A percentile compares a stretch with the other conserved stretches of the same genome.
Evolutionary conservation across 202 grass and related monocot genomes (phyloP).

Genomic region (Carex sylvatica): DNA sequence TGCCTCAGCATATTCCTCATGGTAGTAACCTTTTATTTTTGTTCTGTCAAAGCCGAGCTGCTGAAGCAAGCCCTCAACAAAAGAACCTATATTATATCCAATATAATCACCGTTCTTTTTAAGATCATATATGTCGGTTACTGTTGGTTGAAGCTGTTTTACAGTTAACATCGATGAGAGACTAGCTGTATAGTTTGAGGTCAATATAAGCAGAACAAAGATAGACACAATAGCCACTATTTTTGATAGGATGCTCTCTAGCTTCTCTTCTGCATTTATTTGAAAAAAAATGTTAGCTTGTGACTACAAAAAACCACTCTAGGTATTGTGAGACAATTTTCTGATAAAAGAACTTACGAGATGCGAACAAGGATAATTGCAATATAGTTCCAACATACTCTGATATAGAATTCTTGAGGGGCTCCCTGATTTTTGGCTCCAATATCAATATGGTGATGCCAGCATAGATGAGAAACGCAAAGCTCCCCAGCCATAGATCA

Average conservation of each 20-base stretch:
- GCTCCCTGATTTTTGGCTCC: slow-evolving; percentile 30
- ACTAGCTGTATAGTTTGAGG: slow-evolving; percentile 46
- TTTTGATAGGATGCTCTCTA: slow-evolving; percentile 21
- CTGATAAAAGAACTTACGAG: slow-evolving; percentile 44
- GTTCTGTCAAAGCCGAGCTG: slow-evolving; percentile 20
- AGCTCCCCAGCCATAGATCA: slow-evolving; percentile 37
- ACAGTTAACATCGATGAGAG: slow-evolving; percentile 52
- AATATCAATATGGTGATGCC: slow-evolving; percentile 32
- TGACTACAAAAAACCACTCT: too few species aligned
- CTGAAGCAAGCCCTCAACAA: slow-evolving; percentile 1
- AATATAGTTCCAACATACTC: slow-evolving; percentile 31
- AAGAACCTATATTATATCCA: slow-evolving; percentile 34
- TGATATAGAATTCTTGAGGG: slow-evolving; percentile 31
- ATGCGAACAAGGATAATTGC: slow-evolving; percentile 45
- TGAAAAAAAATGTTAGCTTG: not conserved
- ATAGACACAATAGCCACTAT: slow-evolving; percentile 37
- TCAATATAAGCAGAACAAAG: slow-evolving; percentile 41
- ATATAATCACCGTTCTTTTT: slow-evolving; percentile 27
- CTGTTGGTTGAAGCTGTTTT: slow-evolving; percentile 36
- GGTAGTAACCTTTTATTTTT: slow-evolving; percentile 23
- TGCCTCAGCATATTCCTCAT: slow-evolving; percentile 26
- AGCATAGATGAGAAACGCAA: slow-evolving; percentile 36
- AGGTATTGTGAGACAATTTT: not conserved
- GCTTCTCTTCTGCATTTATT: slow-evolving; percentile 30
- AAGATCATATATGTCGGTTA: slow-evolving; percentile 36